Conservation (phyloP, 1,139 yeast species). For the Geotrichum reessii region DNA sequence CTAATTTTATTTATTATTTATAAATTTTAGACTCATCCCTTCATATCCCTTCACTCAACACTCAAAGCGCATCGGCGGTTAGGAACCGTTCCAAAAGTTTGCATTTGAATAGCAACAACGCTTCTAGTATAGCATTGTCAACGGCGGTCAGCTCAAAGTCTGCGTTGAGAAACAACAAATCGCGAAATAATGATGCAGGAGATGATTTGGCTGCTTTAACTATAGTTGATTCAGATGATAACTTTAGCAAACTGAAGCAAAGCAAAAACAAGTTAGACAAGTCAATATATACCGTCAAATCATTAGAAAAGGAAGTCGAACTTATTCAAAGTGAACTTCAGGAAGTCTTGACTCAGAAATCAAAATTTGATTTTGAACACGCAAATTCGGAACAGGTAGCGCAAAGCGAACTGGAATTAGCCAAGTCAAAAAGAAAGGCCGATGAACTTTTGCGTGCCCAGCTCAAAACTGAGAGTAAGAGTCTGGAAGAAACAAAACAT, state of each 20-base stretch:
- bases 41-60: conserved; percentile 3
- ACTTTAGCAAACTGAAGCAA: not conserved
- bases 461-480: conserved; percentile 45
- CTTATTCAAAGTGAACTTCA: conserved; percentile 46
- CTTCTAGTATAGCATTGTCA: not conserved
- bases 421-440: conserved; percentile 42
- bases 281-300: conserved; percentile 42
- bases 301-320: conserved; percentile 46
- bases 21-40: conserved; percentile 10
- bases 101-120: conserved; percentile 5
- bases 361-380: conserved; percentile 41
- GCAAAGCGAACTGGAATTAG: conserved; percentile 40
- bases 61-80: not conserved
- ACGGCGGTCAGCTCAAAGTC: conserved; percentile 5
- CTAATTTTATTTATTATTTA: not conserved
- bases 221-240: not conserved
- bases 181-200: not conserved
- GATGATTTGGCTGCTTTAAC: not conserved
- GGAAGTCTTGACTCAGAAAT: conserved; percentile 40
- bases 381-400: conserved; percentile 40
- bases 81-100: conserved; percentile 13
- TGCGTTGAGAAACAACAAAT: not conserved
- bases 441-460: conserved; percentile 48
- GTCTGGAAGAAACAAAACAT: conserved; percentile 43
- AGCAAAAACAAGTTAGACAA: conserved; percentile 19